Conservation (phyloP, 2,329 filamentous ascomycete genomes). For the Trichoderma sp. region DNA sequence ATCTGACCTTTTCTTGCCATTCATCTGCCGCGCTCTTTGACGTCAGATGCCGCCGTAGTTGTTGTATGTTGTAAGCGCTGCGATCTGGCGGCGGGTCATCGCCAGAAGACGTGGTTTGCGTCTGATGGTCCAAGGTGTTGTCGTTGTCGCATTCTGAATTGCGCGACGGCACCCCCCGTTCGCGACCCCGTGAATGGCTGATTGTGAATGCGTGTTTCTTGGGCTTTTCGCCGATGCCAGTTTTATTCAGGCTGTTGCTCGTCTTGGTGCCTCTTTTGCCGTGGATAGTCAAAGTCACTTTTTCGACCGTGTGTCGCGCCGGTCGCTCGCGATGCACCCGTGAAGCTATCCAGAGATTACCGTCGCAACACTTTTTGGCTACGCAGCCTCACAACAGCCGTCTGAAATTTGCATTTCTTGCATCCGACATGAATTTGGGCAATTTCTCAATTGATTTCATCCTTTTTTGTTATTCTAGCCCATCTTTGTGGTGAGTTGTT, state of each 20-base stretch:
- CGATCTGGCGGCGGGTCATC: slow-evolving; percentile 18
- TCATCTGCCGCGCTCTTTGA: not conserved
- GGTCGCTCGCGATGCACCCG: slow-evolving; percentile 7
- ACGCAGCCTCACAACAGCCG: slow-evolving; percentile 27
- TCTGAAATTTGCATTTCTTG: not conserved
- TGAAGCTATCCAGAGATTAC: slow-evolving; percentile 41
- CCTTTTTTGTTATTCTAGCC: not conserved
- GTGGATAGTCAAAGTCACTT: slow-evolving; percentile 35
- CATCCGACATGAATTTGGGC: not conserved
- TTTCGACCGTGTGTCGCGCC: slow-evolving; percentile 7
- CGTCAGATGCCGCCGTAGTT: slow-evolving; percentile 13
- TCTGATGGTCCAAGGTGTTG: slow-evolving; percentile 27
- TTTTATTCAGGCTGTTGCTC: slow-evolving; percentile 25
- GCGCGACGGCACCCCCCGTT: slow-evolving; percentile 25
- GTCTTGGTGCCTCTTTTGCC: slow-evolving; percentile 26
- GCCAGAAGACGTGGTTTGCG: slow-evolving; percentile 24
- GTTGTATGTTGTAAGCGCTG: slow-evolving; percentile 5
- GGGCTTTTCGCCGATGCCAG: slow-evolving; percentile 27
- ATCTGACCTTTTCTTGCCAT: not conserved
- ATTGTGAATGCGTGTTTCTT: slow-evolving; percentile 3
- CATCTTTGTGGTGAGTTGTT: not conserved
- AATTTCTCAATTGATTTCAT: not conserved
- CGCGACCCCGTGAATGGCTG: slow-evolving; percentile 12
- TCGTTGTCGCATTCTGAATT: slow-evolving; percentile 40
- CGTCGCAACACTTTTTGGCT: slow-evolving; percentile 28